Conservation (phyloP, 1,284 basidiomycete genomes). For the Polyporus tsugae region DNA sequence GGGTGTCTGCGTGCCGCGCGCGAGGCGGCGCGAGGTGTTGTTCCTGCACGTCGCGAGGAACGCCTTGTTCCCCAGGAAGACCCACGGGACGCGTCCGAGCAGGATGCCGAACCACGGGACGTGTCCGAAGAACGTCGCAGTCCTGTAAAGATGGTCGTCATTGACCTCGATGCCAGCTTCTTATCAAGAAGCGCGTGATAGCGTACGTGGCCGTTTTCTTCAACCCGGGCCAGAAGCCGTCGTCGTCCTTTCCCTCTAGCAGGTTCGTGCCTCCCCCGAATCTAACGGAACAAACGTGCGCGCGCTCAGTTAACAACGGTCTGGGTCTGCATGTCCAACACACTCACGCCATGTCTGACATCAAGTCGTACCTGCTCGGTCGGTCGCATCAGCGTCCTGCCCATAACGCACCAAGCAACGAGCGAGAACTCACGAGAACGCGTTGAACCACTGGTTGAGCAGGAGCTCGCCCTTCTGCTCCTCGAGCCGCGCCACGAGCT, state of each 20-base stretch:
- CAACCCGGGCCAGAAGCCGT: conserved; percentile 22
- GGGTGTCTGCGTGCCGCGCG: not conserved
- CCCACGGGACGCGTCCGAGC: conserved; percentile 21
- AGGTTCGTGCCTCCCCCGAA: conserved; percentile 38
- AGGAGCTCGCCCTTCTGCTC: conserved; percentile 29
- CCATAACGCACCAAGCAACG: not conserved
- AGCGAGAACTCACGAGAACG: conserved; percentile 32
- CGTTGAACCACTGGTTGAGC: conserved; percentile 26
- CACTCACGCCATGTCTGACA: conserved; percentile 1
- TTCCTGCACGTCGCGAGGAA: not conserved
- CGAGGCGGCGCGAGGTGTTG: not conserved
- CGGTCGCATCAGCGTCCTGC: not conserved
- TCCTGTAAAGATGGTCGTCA: not conserved
- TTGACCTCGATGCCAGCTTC: not conserved
- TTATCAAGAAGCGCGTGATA: not conserved
- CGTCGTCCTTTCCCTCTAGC: conserved; percentile 28
- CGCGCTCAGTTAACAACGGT: not conserved
- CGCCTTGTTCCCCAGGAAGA: conserved; percentile 11
- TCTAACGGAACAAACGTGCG: conserved; percentile 15
- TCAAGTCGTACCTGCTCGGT: not conserved
- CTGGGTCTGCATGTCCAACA: not conserved
- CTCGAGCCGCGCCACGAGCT: conserved; percentile 32
- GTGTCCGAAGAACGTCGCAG: conserved; percentile 22
- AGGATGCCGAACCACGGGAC: conserved; percentile 30
- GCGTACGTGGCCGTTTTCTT: conserved; percentile 26